A percentile compares a stretch with the other conserved stretches of the same genome.
Evolutionary conservation across 768 basidiomycete species (phyloP).

Genomic region (Leccinum boreale): DNA sequence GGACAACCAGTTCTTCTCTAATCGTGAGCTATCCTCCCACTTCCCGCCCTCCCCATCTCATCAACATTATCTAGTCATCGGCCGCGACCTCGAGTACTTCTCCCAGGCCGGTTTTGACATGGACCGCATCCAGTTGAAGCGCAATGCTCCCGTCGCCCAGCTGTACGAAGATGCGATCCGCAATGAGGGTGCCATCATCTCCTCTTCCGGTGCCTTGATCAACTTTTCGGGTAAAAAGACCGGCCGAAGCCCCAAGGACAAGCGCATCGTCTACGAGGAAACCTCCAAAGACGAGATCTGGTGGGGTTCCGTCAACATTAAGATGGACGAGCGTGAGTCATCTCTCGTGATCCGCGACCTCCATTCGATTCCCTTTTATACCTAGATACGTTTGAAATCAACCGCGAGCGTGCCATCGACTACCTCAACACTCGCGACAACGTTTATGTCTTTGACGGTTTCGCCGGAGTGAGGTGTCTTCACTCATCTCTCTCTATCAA

Average conservation of each 20-base stretch:
- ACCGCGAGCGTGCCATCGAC: constrained; percentile 98
- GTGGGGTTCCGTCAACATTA: constrained; percentile 99
- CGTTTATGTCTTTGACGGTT: constrained; percentile 97
- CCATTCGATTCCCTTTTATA: constrained; percentile 5
- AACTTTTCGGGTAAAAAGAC: constrained; percentile 99
- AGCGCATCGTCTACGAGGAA: constrained; percentile 98
- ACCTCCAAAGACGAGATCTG: constrained; percentile 95
- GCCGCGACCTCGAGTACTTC: constrained; percentile 93
- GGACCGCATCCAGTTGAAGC: constrained; percentile 93
- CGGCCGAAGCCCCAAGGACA: constrained; percentile 96
- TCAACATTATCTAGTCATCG: constrained; percentile 61
- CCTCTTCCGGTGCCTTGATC: constrained; percentile 93
- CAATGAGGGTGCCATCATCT: constrained; percentile 98
- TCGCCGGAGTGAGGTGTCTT: constrained; percentile 64
- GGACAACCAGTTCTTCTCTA: constrained; percentile 59
- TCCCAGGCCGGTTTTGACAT: constrained; percentile 99
- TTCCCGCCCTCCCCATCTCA: constrained; percentile 9
- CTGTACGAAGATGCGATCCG: constrained; percentile 98
- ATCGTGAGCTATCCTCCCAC: constrained; percentile 44
- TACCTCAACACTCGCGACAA: constrained; percentile 98
- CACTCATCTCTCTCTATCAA: neutral
- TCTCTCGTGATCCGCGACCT: neutral
- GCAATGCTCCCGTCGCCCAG: constrained; percentile 85
- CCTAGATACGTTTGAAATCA: constrained; percentile 97
- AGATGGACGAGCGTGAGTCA: constrained; percentile 89